Conservation (phyloP, 768 basidiomycete genomes). For the Leucocoprinus birnbaumii region DNA sequence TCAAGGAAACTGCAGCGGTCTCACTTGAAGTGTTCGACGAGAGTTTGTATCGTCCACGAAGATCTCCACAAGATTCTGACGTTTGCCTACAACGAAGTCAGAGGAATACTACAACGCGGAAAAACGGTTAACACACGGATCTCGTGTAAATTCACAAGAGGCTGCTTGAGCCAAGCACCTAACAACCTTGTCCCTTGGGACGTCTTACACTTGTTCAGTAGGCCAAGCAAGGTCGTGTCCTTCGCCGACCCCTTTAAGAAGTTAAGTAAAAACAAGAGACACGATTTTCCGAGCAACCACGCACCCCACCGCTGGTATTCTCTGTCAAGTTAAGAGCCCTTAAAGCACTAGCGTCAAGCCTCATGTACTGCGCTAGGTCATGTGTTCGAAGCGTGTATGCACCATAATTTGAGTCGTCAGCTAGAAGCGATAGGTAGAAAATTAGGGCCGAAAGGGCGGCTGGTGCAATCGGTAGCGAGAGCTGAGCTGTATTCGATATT, state of each 20-base stretch:
- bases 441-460: slow-evolving; percentile 80
- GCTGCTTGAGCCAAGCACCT: slow-evolving; percentile 94
- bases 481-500: slow-evolving; percentile 52
- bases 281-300: slow-evolving; percentile 16
- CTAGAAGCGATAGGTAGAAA: slow-evolving; percentile 74
- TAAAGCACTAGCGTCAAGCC: slow-evolving; percentile 91
- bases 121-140: slow-evolving; percentile 58
- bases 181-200: slow-evolving; percentile 88
- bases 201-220: slow-evolving; percentile 95
- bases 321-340: slow-evolving; percentile 87
- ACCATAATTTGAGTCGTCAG: slow-evolving; percentile 75
- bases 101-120: background rate
- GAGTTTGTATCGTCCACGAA: slow-evolving; percentile 79
- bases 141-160: slow-evolving; percentile 89
- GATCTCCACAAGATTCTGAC: slow-evolving; percentile 85
- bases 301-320: slow-evolving; percentile 53
- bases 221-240: slow-evolving; percentile 84
- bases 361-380: slow-evolving; percentile 93
- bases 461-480: slow-evolving; percentile 74
- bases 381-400: slow-evolving; percentile 82
- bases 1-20: too few species aligned
- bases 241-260: slow-evolving; percentile 52
- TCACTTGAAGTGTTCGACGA: slow-evolving; percentile 71
- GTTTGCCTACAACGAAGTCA: slow-evolving; percentile 51
- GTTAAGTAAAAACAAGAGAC: slow-evolving; percentile 3